Conservation (phyloP, 495 filamentous ascomycete species). For the Pseudevernia furfuracea region DNA sequence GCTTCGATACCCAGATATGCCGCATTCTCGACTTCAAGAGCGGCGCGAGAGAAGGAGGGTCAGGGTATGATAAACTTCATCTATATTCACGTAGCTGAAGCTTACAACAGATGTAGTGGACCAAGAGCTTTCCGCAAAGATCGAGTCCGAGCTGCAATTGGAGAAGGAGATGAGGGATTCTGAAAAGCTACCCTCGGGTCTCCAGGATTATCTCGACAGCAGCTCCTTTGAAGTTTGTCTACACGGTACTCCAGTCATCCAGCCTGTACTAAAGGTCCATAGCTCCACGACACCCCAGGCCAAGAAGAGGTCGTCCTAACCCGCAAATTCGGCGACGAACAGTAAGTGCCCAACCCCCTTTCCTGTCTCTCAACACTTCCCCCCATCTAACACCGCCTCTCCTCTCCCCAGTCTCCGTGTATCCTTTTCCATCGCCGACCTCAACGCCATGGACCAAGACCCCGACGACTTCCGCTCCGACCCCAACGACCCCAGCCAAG, state of each 20-base stretch:
- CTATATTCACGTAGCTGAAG: neutral
- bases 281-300: slow-evolving; percentile 71
- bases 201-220: slow-evolving; percentile 69
- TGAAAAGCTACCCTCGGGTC: slow-evolving; percentile 50
- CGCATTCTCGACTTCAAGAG: slow-evolving; percentile 64
- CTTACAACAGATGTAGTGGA: slow-evolving; percentile 41
- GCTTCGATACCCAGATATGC: slow-evolving; percentile 49
- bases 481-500: slow-evolving; percentile 28
- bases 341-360: slow-evolving; percentile 45
- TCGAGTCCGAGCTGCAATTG: slow-evolving; percentile 65
- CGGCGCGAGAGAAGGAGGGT: slow-evolving; percentile 48
- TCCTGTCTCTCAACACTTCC: slow-evolving; percentile 20
- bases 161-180: slow-evolving; percentile 50
- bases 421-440: slow-evolving; percentile 86
- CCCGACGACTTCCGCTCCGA: slow-evolving; percentile 37
- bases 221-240: slow-evolving; percentile 46
- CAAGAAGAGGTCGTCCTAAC: slow-evolving; percentile 80
- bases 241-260: neutral
- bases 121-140: slow-evolving; percentile 67
- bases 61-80: slow-evolving; percentile 38
- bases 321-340: slow-evolving; percentile 80
- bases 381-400: slow-evolving; percentile 17
- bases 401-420: slow-evolving; percentile 66
- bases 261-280: slow-evolving; percentile 10
- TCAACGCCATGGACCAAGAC: slow-evolving; percentile 64